phyloP scores from a whole-genome alignment of 2,329 filamentous ascomycete genomes.

The Arachnopeziza araneosa region DNA sequence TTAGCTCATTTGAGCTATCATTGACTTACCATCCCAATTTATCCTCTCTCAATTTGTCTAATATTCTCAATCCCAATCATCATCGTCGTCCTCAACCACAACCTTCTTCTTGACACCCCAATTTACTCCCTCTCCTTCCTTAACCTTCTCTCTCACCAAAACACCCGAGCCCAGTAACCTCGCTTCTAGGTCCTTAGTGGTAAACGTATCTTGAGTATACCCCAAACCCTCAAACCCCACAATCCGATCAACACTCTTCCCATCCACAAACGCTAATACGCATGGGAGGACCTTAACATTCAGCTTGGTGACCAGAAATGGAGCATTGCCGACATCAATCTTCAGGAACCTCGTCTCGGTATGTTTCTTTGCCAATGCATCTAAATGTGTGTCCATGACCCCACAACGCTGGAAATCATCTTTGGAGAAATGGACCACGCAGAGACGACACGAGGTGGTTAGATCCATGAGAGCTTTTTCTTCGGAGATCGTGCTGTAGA shows the following conservation, averaged over 20 bases:
- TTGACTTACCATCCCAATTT: background rate
- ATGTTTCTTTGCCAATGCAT: conserved; percentile 47
- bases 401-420: conserved; percentile 37
- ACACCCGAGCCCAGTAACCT: conserved; percentile 46
- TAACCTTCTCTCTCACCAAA: conserved; percentile 45
- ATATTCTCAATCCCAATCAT: conserved; percentile 40
- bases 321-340: conserved; percentile 55
- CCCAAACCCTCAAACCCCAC: conserved; percentile 55
- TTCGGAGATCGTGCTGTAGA: conserved; percentile 49
- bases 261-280: conserved; percentile 51
- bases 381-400: conserved; percentile 37
- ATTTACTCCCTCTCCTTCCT: conserved; percentile 35
- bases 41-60: background rate
- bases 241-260: conserved; percentile 48
- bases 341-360: conserved; percentile 52
- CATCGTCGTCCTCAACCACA: conserved; percentile 42
- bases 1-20: background rate
- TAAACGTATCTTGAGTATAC: conserved; percentile 46
- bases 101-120: conserved; percentile 29
- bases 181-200: conserved; percentile 46
- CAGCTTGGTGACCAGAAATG: conserved; percentile 52
- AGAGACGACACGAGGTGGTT: conserved; percentile 34
- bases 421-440: conserved; percentile 37
- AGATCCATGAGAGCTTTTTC: conserved; percentile 51
- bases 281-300: conserved; percentile 54